Evolutionary conservation across 2,329 filamentous ascomycete species (phyloP).

Genomic region (Aspergillus ruber): DNA sequence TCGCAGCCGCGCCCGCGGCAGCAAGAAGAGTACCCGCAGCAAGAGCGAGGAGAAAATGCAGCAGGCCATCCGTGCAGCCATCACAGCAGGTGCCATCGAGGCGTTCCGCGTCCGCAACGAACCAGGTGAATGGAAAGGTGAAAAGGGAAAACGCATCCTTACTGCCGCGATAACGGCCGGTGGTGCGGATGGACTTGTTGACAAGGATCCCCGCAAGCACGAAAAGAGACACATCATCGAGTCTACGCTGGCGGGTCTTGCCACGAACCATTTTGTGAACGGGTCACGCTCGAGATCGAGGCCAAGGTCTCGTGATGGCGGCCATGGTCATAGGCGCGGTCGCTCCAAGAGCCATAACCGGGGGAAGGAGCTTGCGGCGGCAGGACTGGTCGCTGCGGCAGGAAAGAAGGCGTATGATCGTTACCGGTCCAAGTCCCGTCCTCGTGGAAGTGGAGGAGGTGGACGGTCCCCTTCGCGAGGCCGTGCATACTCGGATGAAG

Average conservation of each 20-base stretch:
- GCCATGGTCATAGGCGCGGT: conserved; percentile 29
- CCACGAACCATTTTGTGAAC: conserved; percentile 79
- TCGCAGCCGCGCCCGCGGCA: conserved; percentile 30
- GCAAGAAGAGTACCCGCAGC: conserved; percentile 28
- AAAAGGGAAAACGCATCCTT: conserved; percentile 84
- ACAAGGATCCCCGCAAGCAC: conserved; percentile 64
- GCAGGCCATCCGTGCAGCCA: conserved; percentile 83
- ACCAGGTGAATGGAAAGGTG: conserved; percentile 80
- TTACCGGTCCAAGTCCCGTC: conserved; percentile 37
- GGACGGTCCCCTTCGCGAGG: conserved; percentile 46
- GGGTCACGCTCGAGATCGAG: conserved; percentile 67
- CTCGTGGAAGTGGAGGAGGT: conserved; percentile 22
- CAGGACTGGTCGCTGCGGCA: conserved; percentile 41
- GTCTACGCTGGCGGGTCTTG: conserved; percentile 80
- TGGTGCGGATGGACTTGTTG: conserved; percentile 70
- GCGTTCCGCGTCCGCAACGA: conserved; percentile 87
- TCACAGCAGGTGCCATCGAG: conserved; percentile 84
- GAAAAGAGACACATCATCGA: conserved; percentile 74
- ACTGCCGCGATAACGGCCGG: conserved; percentile 82
- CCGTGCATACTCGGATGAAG: not conserved
- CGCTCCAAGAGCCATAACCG: conserved; percentile 40
- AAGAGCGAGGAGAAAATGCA: conserved; percentile 59
- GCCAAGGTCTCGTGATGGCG: conserved; percentile 29
- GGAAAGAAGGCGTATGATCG: conserved; percentile 42
- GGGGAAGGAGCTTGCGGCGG: conserved; percentile 37